Evolutionary conservation across 1,284 basidiomycete species (phyloP).

Genomic region (Ganoderma lingzhi): DNA sequence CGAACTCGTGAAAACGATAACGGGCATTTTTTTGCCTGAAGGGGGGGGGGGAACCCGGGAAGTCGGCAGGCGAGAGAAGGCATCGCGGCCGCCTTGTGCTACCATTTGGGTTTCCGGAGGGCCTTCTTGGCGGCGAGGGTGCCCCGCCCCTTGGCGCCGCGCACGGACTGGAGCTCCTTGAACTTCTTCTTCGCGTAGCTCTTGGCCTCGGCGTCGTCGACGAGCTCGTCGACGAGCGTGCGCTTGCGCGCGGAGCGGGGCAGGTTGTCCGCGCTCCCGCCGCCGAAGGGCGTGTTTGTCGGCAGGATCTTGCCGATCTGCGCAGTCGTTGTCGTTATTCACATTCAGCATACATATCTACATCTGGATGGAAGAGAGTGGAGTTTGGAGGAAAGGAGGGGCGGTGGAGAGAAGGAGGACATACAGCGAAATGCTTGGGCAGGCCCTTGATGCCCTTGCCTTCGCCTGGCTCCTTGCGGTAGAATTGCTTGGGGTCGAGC

Average conservation of each 20-base stretch:
- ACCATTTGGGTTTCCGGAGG: slow-evolving; percentile 75
- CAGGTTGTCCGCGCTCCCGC: slow-evolving; percentile 75
- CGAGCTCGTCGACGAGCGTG: slow-evolving; percentile 88
- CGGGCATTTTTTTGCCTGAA: not conserved
- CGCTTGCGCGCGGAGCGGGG: slow-evolving; percentile 74
- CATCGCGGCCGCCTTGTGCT: slow-evolving; percentile 28
- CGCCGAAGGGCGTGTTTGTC: slow-evolving; percentile 79
- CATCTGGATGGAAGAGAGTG: slow-evolving; percentile 3
- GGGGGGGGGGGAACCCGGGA: no score
- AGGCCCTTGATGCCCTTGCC: slow-evolving; percentile 86
- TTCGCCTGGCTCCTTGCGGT: slow-evolving; percentile 85
- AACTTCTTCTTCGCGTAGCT: slow-evolving; percentile 96
- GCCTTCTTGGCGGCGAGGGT: slow-evolving; percentile 77
- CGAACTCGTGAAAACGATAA: not conserved
- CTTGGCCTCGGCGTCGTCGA: slow-evolving; percentile 87
- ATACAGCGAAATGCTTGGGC: slow-evolving; percentile 90
- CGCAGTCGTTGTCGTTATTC: slow-evolving; percentile 8
- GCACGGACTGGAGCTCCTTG: slow-evolving; percentile 78
- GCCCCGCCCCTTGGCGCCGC: slow-evolving; percentile 78
- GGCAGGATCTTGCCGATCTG: slow-evolving; percentile 92
- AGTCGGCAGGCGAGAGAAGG: no score
- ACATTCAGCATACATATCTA: no score
- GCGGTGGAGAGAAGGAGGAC: slow-evolving; percentile 38
- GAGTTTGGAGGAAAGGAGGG: slow-evolving; percentile 18
- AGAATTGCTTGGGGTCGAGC: slow-evolving; percentile 96